phyloP scores from a whole-genome alignment of 2,329 filamentous ascomycete species.

The Pseudocercospora pini-densiflorae region DNA sequence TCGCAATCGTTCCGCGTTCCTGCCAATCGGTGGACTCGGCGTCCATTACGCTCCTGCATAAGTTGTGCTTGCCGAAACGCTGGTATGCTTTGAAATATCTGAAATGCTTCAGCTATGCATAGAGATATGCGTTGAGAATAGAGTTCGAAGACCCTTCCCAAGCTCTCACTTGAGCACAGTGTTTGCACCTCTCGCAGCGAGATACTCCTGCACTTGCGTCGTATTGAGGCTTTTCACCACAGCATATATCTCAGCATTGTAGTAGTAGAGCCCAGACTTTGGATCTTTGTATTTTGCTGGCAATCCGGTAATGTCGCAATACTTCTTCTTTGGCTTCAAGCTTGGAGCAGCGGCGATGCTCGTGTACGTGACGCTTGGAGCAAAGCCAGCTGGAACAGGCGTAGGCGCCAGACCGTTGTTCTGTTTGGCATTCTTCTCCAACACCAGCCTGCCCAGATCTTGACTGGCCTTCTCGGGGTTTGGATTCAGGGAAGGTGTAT shows the following conservation, averaged over 20 bases:
- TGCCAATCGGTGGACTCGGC: neutral
- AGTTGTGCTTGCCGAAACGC: neutral
- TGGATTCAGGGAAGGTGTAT: slow-evolving; percentile 67
- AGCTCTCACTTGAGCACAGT: slow-evolving; percentile 83
- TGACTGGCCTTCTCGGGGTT: slow-evolving; percentile 90
- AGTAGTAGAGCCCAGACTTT: slow-evolving; percentile 90
- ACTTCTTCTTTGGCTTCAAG: slow-evolving; percentile 77
- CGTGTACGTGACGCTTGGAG: slow-evolving; percentile 80
- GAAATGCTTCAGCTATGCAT: neutral
- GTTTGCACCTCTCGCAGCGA: slow-evolving; percentile 89
- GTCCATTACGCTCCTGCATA: neutral
- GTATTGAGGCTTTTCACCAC: slow-evolving; percentile 81
- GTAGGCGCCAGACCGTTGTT: slow-evolving; percentile 37
- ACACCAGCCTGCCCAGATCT: slow-evolving; percentile 82
- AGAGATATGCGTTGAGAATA: neutral
- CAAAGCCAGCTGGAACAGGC: slow-evolving; percentile 39
- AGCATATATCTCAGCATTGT: slow-evolving; percentile 89
- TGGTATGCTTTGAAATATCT: neutral
- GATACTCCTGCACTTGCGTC: slow-evolving; percentile 81
- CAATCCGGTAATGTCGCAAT: slow-evolving; percentile 94
- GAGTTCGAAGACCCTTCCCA: neutral
- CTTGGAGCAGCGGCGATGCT: slow-evolving; percentile 96
- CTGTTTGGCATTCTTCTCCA: slow-evolving; percentile 71
- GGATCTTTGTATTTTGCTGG: slow-evolving; percentile 92
- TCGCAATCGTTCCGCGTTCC: neutral